Base-by-base conservation (phyloP, 2,329 filamentous ascomycete species). In the Fusarium coffeatum region DNA sequence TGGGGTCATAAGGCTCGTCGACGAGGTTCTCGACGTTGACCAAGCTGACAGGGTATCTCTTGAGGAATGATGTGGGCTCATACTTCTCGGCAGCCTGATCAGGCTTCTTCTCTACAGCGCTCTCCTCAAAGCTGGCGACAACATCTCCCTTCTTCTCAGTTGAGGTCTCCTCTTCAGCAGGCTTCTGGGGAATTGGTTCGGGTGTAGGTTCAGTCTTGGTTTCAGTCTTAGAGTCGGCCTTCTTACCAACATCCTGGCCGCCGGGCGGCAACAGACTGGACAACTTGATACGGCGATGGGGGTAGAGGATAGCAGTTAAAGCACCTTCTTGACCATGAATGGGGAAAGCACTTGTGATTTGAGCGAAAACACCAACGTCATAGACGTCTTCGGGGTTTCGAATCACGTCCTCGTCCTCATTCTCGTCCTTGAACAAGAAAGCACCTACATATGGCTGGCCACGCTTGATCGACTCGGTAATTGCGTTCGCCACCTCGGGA, bases 401-500 rank as follows among this genome's bases (percentile, higher is more conserved):
- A 78, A 99, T 98, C 50, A 97, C 89, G 80, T 99, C 97, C 77
- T 93, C 93, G 78, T 98, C 96, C 68, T 93, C 92, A 68, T 93
- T 92, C 77, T 98, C 95, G 77, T 99, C 94, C 81, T 98, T 98
- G 84, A 98, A 94, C 76, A 99, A 81, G 82, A 99, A 99, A 5
- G 94, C 95, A 68, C 96, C 96, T 42, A 99, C 93, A 76, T 99
- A 99, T 25, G 95, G 97, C 80, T 99, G 97, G 1, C 96, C 96
- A 55, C 95, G 88, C 85, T 97, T 97, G 79, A 98, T 93, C 87
- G 97, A 96, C 78, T 99, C 97, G 62, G 94, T 92, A 72, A 99
- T 97, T 23, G 96, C 96, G 41, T 90, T 90, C 16, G 94, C 92
- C 37, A 99, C 96, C 74, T 96, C 92, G 20, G 92, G 93, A 76